phyloP scores from a whole-genome alignment of 768 basidiomycete genomes.

The Exsudoporus frostii region DNA sequence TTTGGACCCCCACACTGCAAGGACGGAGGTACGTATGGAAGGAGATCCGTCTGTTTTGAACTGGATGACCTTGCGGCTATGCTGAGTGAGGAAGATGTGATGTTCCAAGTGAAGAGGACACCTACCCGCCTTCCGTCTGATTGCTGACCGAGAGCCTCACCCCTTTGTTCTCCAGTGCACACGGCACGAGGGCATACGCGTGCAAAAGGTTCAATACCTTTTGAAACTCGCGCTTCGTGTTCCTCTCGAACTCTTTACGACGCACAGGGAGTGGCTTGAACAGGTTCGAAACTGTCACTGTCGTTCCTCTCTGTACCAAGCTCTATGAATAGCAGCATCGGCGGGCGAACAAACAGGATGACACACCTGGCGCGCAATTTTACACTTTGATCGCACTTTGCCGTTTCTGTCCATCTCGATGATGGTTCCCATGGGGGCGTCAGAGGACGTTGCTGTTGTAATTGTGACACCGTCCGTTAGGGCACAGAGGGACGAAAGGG shows the following conservation, averaged over 20 bases:
- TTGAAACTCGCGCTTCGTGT: conserved; percentile 83
- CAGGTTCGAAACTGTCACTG: conserved; percentile 63
- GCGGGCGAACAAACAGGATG: background rate
- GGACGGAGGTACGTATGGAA: conserved; percentile 59
- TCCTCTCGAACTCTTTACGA: conserved; percentile 86
- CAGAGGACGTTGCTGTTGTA: conserved; percentile 66
- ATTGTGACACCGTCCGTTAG: conserved; percentile 67
- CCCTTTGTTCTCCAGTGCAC: conserved; percentile 50
- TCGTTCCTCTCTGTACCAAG: conserved; percentile 76
- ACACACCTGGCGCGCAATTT: conserved; percentile 74
- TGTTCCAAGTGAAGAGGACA: background rate
- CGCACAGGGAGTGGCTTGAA: conserved; percentile 87
- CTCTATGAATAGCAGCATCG: background rate
- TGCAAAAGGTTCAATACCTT: conserved; percentile 81
- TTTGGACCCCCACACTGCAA: conserved; percentile 83
- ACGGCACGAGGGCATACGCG: conserved; percentile 88
- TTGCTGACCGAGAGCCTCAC: conserved; percentile 76
- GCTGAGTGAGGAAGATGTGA: conserved; percentile 1
- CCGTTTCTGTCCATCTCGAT: conserved; percentile 75
- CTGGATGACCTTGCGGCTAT: conserved; percentile 61
- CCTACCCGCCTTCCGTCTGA: conserved; percentile 67
- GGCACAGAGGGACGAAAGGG: conserved; percentile 89
- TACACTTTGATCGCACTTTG: conserved; percentile 50
- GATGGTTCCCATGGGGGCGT: conserved; percentile 74
- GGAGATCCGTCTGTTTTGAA: conserved; percentile 70